Base-by-base conservation (phyloP, 2,329 filamentous ascomycete genomes). In the Cladosporium sp. region DNA sequence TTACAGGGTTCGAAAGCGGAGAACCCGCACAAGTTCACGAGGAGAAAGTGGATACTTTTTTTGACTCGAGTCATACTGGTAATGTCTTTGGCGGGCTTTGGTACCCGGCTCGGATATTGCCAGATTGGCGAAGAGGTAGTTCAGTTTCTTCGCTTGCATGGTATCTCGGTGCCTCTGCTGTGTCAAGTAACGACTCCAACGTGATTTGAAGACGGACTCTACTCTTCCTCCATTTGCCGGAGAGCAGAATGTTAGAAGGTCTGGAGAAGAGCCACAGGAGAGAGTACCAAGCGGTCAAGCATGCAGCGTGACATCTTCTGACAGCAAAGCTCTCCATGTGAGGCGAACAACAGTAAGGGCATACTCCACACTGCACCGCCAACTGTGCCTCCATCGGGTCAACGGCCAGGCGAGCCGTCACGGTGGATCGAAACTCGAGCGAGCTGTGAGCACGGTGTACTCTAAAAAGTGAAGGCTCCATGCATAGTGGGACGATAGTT, bases 41-140 rank as follows among this genome's bases (percentile, higher is more conserved):
- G 46, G 16, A 43, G 31, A 22, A 43, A 43, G 48, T 50, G 48
- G 48, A 43, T 28, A 37, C 35, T 35, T 35, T 28, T 28, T 50
- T 9, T 33, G 48, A 5, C 16, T 22, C 38, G 38, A 43, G 48
- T 50, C 48, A 43, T 50, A 28, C 32, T 38, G 35, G 13, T 11
- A 14, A 14, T 38, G 7, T 38, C 16, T 14, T 14, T 38, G 13
- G n/a, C 35, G 13, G 11, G n/a, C 35, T 38, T 14, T 13, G 35
- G n/a, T 14, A 38, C 16, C 13, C n/a, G 16, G n/a, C 8, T n/a
- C n/a, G 35, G n/a, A 38, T 13, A 38, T n/a, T 14, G 35, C n/a
- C 13, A 35, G 35, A 38, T 38, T 35, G 34, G 34, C 34, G n/a
- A 35, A 4, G 34, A 35, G n/a, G 10, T 11, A 35, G 34, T 4